phyloP scores from a whole-genome alignment of 2,329 filamentous ascomycete species.

The Claviceps maximensis region DNA sequence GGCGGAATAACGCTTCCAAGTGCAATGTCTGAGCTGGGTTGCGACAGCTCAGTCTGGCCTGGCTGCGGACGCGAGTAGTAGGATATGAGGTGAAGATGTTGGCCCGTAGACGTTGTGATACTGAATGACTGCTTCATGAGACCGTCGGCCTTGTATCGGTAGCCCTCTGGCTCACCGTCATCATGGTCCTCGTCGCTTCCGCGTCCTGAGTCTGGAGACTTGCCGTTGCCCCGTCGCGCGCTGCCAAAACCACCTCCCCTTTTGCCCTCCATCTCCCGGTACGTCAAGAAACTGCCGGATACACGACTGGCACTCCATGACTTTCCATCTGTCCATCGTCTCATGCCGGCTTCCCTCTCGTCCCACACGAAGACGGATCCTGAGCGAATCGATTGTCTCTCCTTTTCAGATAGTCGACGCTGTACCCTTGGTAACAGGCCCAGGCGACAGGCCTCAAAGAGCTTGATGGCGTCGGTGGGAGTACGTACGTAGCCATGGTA shows the following conservation, averaged over 20 bases:
- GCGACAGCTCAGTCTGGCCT: slow-evolving; percentile 56
- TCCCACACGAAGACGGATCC: slow-evolving; percentile 99
- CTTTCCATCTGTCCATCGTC: slow-evolving; percentile 96
- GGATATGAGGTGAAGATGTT: slow-evolving; percentile 94
- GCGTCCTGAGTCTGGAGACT: slow-evolving; percentile 71
- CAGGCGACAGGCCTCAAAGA: slow-evolving; percentile 93
- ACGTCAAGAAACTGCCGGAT: slow-evolving; percentile 93
- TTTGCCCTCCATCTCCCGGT: slow-evolving; percentile 98
- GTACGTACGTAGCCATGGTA: slow-evolving; percentile 91
- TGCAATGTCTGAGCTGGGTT: slow-evolving; percentile 68
- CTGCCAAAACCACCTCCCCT: slow-evolving; percentile 63
- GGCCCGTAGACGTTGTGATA: slow-evolving; percentile 78
- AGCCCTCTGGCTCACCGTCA: slow-evolving; percentile 76
- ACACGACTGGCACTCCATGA: slow-evolving; percentile 98
- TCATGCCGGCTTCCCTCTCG: slow-evolving; percentile 94
- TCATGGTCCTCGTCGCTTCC: slow-evolving; percentile 78
- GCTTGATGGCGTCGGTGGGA: slow-evolving; percentile 90
- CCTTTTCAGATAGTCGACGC: slow-evolving; percentile 86
- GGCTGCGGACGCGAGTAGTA: slow-evolving; percentile 81
- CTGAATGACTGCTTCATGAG: slow-evolving; percentile 99
- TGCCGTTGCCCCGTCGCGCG: slow-evolving; percentile 46
- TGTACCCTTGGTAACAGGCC: slow-evolving; percentile 86
- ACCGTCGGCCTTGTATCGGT: slow-evolving; percentile 89
- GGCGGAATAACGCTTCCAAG: slow-evolving; percentile 73
- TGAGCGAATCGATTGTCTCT: slow-evolving; percentile 87